phyloP scores from a whole-genome alignment of 495 filamentous ascomycete species.

The Durotheca rogersii region DNA sequence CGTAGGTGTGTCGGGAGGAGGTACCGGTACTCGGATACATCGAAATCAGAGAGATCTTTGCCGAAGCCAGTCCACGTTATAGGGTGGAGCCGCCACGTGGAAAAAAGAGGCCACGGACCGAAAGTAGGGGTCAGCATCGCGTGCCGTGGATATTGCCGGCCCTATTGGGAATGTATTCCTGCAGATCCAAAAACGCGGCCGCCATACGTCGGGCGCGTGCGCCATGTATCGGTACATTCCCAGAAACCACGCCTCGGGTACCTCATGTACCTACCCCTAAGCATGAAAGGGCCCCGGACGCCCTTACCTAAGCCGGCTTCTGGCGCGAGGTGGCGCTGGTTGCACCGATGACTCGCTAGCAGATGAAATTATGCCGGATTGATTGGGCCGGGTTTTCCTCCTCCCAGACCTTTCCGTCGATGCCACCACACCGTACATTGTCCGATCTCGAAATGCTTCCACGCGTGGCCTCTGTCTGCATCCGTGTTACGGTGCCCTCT shows the following conservation, averaged over 20 bases:
- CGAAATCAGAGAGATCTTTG: slow-evolving; percentile 30
- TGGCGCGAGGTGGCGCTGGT: too few species aligned
- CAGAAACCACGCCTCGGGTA: not conserved
- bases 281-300: too few species aligned
- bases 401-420: not conserved
- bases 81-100: slow-evolving; percentile 29
- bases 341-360: too few species aligned
- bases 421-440: not conserved
- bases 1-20: too few species aligned
- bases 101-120: slow-evolving; percentile 27
- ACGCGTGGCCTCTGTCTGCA: not conserved
- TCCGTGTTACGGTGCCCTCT: not conserved
- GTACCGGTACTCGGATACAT: slow-evolving; percentile 24
- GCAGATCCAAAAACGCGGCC: slow-evolving; percentile 33
- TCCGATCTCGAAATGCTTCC: not conserved
- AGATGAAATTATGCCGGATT: too few species aligned
- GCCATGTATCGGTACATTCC: too few species aligned
- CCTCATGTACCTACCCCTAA: slow-evolving; percentile 2
- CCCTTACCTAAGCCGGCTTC: too few species aligned
- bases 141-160: slow-evolving; percentile 30
- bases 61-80: slow-evolving; percentile 32
- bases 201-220: slow-evolving; percentile 8
- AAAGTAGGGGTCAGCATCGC: slow-evolving; percentile 28
- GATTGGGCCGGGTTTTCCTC: too few species aligned
- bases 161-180: slow-evolving; percentile 26